A percentile compares a stretch with the other conserved stretches of the same genome.
These are phyloP conservation scores for Spathaspora girioi DNA, from an alignment of 805 yeast genomes.

Conservation along the genomic window DNA sequence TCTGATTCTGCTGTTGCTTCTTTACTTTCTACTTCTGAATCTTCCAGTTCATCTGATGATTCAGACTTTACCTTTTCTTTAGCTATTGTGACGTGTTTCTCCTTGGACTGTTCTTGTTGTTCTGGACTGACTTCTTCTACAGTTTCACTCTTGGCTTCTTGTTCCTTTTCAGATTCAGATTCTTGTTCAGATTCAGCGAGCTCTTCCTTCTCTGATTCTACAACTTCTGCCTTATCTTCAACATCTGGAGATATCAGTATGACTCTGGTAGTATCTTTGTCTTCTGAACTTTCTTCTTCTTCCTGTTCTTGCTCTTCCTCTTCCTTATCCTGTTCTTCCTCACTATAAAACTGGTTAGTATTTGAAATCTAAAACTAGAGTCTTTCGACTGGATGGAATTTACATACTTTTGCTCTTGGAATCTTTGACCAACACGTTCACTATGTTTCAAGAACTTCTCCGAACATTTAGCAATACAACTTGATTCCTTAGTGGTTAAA, in stretches of 20 bases:
- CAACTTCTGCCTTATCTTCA: not conserved
- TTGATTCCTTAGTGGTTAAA: slow-evolving; percentile 78
- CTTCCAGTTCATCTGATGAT: slow-evolving; percentile 2
- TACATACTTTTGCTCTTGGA: slow-evolving; percentile 89
- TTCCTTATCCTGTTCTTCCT: slow-evolving; percentile 10
- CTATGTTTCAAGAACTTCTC: slow-evolving; percentile 97
- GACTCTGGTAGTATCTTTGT: not conserved
- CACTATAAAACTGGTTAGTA: slow-evolving; percentile 24
- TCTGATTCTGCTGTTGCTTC: not conserved
- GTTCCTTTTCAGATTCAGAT: slow-evolving; percentile 3
- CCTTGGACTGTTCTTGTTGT: not conserved
- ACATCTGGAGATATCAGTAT: not conserved
- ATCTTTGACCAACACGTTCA: slow-evolving; percentile 97
- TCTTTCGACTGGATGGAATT: no score
- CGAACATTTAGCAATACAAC: slow-evolving; percentile 87
- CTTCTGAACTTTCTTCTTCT: slow-evolving; percentile 2
- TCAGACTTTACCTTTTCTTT: slow-evolving; percentile 1
- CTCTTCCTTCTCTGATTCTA: not conserved
- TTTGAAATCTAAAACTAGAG: no score
- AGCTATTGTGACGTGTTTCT: not conserved
- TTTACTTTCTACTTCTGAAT: slow-evolving; percentile 1
- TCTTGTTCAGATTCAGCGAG: not conserved
- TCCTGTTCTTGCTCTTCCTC: slow-evolving; percentile 6
- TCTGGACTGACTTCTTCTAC: slow-evolving; percentile 2
- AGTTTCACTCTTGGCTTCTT: not conserved